Base-by-base conservation (phyloP, 345 rosid species). In the Noccaea bulbosa region DNA sequence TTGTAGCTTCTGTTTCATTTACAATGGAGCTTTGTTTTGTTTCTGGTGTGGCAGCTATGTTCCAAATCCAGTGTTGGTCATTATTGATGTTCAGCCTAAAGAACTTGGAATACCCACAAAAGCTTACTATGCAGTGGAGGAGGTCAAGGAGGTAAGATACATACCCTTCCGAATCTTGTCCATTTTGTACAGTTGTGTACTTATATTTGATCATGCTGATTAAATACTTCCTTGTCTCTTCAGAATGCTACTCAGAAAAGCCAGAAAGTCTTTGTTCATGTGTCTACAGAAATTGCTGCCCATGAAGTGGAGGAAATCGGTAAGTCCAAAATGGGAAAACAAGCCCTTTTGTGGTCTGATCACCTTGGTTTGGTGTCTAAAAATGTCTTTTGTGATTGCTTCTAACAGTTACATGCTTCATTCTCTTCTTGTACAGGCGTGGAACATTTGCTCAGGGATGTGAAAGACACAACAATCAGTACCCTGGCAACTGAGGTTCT, bases 271-370 rank as follows among this genome's bases (percentile, higher is more conserved):
- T 89, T 92, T 4, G 90, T 89, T 61, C 92, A 92, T 20, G 88
- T 89, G 22, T 80, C 81, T 8, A 87, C 89, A 14, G 94, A 92
- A 53, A 65, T 68, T 53, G 67, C 72, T 53, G 81, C 67, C 49
- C 68, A 90, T 70, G 93, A 92, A 65, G 96, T 90, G 32, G 91
- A 92, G 87, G 95, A 90, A 83, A 92, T 90, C 45, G 98, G 98
- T 88, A 85, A 71, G 85, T 17, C 5, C 61, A 4, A 32, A 50
- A 11, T 17, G 64, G 62, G 55, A 5, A 34, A 38, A 33, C 16
- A 53, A 22, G 7, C 38, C 38, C 3, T 33, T 16, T 38, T 6
- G 4, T 68, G 32, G 53, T 62, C 59, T 69, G 10, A 30, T 30
- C 62, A 41, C 2, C 50, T 66, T 30, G 12, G 14, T 62, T 39